Evolutionary conservation across 306 rosid genomes (phyloP).

Genomic region (Canavalia ensiformis): DNA sequence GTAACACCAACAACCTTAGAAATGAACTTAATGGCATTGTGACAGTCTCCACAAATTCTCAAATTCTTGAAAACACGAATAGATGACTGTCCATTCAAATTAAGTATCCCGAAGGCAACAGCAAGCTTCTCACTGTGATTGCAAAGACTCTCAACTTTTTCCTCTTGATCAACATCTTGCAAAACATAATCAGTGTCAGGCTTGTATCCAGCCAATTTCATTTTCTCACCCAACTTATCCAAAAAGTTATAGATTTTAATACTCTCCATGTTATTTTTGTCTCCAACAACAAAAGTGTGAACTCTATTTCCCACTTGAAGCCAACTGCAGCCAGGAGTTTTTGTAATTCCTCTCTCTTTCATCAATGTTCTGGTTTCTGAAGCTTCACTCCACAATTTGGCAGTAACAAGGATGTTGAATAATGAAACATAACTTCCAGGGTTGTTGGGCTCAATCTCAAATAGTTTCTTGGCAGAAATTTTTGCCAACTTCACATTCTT

Average conservation of each 20-base stretch:
- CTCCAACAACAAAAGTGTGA: constrained; percentile 63
- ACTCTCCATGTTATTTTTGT: constrained; percentile 53
- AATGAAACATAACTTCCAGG: constrained; percentile 60
- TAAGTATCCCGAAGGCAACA: constrained; percentile 66
- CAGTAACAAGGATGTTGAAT: constrained; percentile 58
- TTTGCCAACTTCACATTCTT: constrained; percentile 59
- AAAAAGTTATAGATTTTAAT: constrained; percentile 49
- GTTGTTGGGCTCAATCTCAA: constrained; percentile 67
- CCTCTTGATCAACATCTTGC: constrained; percentile 69
- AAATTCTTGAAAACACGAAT: constrained; percentile 67
- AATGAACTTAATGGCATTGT: constrained; percentile 66
- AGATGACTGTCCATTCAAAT: constrained; percentile 57
- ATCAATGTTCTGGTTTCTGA: constrained; percentile 65
- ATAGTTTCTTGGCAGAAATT: constrained; percentile 59
- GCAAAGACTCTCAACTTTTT: constrained; percentile 59
- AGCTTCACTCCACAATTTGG: constrained; percentile 69
- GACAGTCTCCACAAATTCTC: constrained; percentile 68
- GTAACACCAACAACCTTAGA: constrained; percentile 59
- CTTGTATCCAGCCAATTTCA: constrained; percentile 61
- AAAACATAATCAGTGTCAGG: constrained; percentile 67
- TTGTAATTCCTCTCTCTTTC: constrained; percentile 62
- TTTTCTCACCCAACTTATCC: constrained; percentile 57
- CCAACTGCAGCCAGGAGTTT: constrained; percentile 73
- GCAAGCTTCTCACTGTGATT: constrained; percentile 66
- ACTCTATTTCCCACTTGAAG: constrained; percentile 64